Conservation (phyloP, 768 basidiomycete species). For the Podaxis sp. region DNA sequence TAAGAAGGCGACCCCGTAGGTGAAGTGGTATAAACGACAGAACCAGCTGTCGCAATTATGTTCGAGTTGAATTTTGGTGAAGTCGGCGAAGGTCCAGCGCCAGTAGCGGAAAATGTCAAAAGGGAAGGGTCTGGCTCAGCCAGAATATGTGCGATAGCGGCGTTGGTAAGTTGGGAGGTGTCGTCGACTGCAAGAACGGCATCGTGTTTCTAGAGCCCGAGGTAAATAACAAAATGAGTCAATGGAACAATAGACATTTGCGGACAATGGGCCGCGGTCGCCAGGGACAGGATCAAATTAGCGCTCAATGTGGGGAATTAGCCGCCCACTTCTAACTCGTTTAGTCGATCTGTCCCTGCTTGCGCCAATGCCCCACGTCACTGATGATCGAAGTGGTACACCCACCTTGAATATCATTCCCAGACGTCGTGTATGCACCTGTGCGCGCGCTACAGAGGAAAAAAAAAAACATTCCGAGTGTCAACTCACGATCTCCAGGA, state of each 20-base stretch:
- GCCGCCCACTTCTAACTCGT: neutral
- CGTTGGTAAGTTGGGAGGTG: conserved; percentile 42
- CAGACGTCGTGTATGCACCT: conserved; percentile 49
- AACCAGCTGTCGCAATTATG: conserved; percentile 2
- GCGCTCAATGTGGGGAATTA: too few relatives aligned
- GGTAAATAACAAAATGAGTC: conserved; percentile 22
- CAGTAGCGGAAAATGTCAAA: conserved; percentile 3
- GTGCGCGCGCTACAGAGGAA: conserved; percentile 37
- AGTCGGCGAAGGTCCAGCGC: neutral
- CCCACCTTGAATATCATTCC: conserved; percentile 46
- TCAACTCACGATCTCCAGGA: neutral
- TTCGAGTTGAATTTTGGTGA: neutral
- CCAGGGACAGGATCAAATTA: neutral
- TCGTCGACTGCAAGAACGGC: conserved; percentile 46
- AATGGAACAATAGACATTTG: conserved; percentile 6
- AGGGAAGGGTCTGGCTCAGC: conserved; percentile 24
- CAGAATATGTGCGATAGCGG: conserved; percentile 37
- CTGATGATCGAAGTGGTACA: neutral
- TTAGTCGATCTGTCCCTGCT: too few relatives aligned
- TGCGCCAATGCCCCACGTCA: too few relatives aligned
- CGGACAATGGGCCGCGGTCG: conserved; percentile 23
- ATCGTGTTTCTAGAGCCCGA: conserved; percentile 38
- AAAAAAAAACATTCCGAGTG: conserved; percentile 4
- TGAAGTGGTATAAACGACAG: neutral
- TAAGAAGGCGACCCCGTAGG: neutral